These are phyloP conservation scores for Auricularia auricula-judae DNA, from an alignment of 768 basidiomycete species.

Conservation along the genomic window DNA sequence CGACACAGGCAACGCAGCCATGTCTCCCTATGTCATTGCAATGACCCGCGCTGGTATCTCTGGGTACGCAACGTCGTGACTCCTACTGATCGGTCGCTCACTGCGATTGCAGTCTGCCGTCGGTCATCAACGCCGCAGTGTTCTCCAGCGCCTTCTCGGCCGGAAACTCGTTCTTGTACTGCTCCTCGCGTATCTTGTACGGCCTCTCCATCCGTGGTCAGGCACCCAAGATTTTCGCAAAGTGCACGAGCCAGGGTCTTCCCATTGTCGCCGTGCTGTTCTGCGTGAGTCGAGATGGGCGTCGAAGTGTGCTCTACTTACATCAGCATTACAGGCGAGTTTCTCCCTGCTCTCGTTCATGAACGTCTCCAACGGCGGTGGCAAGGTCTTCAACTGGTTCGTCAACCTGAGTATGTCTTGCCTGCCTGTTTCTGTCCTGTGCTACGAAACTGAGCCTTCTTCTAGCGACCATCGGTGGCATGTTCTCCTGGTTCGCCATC, in stretches of 20 bases:
- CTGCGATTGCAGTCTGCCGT: constrained; percentile 32
- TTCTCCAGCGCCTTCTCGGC: constrained; percentile 30
- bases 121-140: constrained; percentile 62
- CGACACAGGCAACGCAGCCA: constrained; percentile 50
- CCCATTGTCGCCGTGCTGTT: constrained; percentile 29
- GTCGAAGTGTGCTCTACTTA: background rate
- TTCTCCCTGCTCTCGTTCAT: constrained; percentile 50
- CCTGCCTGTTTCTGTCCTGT: background rate
- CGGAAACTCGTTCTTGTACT: constrained; percentile 11
- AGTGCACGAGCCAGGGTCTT: constrained; percentile 39
- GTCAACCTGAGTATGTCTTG: background rate
- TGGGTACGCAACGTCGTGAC: constrained; percentile 20
- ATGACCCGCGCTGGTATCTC: constrained; percentile 62
- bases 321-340: constrained; percentile 15
- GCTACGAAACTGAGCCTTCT: constrained; percentile 17
- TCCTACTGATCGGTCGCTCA: background rate
- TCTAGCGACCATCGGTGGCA: constrained; percentile 52
- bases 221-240: constrained; percentile 31
- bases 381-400: constrained; percentile 44
- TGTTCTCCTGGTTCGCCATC: constrained; percentile 57
- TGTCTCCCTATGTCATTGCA: constrained; percentile 81
- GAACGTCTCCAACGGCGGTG: constrained; percentile 45
- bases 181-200: constrained; percentile 21
- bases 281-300: constrained; percentile 6
- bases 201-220: constrained; percentile 25